Evolutionary conservation across 1,284 basidiomycete species (phyloP), one percentile per base, ranked within the genome.

Genomic region (Phylloboletellus chloephorus): DNA sequence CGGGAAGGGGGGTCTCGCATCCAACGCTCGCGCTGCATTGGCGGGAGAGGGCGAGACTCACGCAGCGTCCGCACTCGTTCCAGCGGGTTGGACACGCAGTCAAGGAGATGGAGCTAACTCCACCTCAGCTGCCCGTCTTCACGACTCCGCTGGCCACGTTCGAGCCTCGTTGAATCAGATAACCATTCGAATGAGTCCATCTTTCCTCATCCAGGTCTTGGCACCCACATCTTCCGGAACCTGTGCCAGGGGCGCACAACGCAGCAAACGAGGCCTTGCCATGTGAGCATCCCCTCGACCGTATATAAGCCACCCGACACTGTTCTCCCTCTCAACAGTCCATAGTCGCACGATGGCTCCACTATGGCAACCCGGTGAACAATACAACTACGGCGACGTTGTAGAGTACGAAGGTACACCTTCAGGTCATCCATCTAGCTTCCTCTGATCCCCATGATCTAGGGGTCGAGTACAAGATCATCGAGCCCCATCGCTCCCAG

Each of bases 401-500:
- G 83, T 86, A 46, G 63, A 64, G 39, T 85, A 69, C 55, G 50
- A 82, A 55, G 78, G 84, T 76, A 43, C 17, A 52, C 40, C 23
- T 13, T 10, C 25, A 13, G 31, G 20, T 23, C 31, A 5, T n/a
- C 15, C 12, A 2, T 37, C 30, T 10, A 21, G n/a, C 29, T 29
- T 31, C 35, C 21, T 42, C 44, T 54, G 39, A 61, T 46, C 36
- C 10, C 28, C 12, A 24, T 7, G 36, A 41, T 39, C 32, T 49
- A 86, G 82, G 74, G 21, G 58, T 64, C 48, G 64, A 61, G 37
- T 88, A 85, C 67, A 79, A 75, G 60, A 79, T 79, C 63, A 76
- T 85, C 50, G 82, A 85, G 56, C 65, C 79, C 10, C 84, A 88
- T 61, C 64, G 60, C 34, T 83, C 82, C 19, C 79, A 84, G 70